Evolutionary conservation across 805 yeast genomes (phyloP), one percentile per base, ranked within the genome.

Genomic region (Helenozyma baotianmanensis): DNA sequence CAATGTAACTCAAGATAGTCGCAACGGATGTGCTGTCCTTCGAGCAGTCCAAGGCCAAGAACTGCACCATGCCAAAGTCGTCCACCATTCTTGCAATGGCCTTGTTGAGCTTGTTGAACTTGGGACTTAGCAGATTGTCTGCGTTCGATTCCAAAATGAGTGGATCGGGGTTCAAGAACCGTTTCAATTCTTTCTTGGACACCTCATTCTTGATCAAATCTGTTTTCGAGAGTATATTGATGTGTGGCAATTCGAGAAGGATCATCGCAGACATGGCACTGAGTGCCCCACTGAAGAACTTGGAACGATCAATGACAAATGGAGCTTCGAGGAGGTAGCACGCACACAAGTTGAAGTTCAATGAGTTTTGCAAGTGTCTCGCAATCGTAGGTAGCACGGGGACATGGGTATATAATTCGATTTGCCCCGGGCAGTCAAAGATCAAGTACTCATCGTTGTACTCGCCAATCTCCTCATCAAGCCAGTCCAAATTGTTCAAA

Each of bases 221-320:
- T 32, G 85, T 62, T 53, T 92, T 92, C 35, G 95, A 82, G 29
- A 92, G 66, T 13, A 92, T 77, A 54, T 92, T 92, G 36, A 92
- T 80, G 55, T 92, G 99, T 11, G 99, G 99, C 25, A 90, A 70
- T 57, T 92, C 99, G 32, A 92, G 68, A 38, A 92, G 68, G 18
- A 92, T 86, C 99, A 92, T 92, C 1, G 98, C 96, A 14, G 95
- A 82, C 99, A 92, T 92, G 14, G 99, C 99, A 54, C 89, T 78
- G 38, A 92, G 67, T 0, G 96, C 94, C 3, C 98, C 99, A 34
- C 95, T 82, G 57, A 92, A 92, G 59, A 88, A 92, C 60, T 94
- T 94, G 9, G 95, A 76, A 27, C 78, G 73, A 56, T 92, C 99
- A 36, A 90, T 70, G 28, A 90, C 84, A 58, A 92, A 92, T 3